phyloP scores from a whole-genome alignment of 768 basidiomycete genomes.

The Jaapia argillacea region DNA sequence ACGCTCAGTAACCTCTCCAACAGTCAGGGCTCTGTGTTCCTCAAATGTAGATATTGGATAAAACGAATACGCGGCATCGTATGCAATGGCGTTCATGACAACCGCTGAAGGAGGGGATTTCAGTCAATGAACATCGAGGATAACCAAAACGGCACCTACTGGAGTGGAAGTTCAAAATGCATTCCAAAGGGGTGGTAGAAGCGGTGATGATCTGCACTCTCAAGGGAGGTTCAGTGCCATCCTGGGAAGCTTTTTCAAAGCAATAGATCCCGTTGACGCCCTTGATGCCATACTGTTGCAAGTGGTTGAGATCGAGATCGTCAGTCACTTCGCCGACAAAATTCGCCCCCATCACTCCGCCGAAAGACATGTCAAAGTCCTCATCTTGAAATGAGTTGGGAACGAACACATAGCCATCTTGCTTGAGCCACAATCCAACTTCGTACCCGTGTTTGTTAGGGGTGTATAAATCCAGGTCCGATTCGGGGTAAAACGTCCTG shows the following conservation, averaged over 20 bases:
- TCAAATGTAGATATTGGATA: not conserved
- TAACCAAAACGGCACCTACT: not conserved
- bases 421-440: slow-evolving; percentile 25
- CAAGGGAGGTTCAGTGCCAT: not conserved
- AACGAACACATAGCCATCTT: slow-evolving; percentile 20
- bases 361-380: not conserved
- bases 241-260: not conserved
- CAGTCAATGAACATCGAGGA: too few species aligned
- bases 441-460: slow-evolving; percentile 19
- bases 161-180: not conserved
- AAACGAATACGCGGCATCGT: not conserved
- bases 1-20: not conserved
- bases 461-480: slow-evolving; percentile 45
- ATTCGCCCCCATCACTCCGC: not conserved
- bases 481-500: slow-evolving; percentile 28
- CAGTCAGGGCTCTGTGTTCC: not conserved
- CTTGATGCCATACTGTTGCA: not conserved
- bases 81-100: not conserved
- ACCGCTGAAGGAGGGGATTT: not conserved
- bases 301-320: not conserved
- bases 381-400: slow-evolving; percentile 13
- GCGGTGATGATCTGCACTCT: not conserved
- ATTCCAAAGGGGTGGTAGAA: not conserved
- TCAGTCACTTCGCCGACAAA: not conserved
- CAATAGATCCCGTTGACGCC: not conserved